Evolutionary conservation across 257 asterid species (phyloP).

Genomic region (Vinca minor): DNA sequence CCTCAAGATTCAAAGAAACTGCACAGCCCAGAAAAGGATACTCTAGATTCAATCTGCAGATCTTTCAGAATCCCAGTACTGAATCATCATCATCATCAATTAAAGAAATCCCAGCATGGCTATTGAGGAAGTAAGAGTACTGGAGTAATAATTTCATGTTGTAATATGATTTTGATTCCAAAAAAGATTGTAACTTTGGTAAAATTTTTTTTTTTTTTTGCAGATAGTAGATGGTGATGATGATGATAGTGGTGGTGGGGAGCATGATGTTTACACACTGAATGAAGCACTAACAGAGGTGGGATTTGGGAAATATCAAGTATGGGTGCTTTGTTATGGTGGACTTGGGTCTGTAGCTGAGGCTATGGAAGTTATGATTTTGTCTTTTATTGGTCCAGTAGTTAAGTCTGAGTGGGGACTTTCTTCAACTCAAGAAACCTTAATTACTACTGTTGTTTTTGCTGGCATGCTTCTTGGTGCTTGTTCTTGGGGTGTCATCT

Average conservation of each 20-base stretch:
- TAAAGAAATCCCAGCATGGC: not conserved
- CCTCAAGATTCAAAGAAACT: no score
- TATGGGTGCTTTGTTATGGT: slow-evolving; percentile 48
- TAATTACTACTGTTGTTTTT: slow-evolving; percentile 61
- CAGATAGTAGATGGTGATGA: slow-evolving; percentile 25
- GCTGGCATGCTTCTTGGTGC: slow-evolving; percentile 84
- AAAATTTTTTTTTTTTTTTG: no score
- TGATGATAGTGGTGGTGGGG: no score
- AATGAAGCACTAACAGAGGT: slow-evolving; percentile 62
- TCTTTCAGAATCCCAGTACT: not conserved
- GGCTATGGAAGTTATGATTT: slow-evolving; percentile 76
- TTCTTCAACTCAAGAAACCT: slow-evolving; percentile 54
- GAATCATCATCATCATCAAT: not conserved
- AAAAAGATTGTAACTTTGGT: no score
- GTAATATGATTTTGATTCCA: not conserved
- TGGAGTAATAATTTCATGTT: not conserved
- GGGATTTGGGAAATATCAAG: slow-evolving; percentile 73
- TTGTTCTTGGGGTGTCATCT: slow-evolving; percentile 54
- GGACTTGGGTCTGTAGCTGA: slow-evolving; percentile 73
- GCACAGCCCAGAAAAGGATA: not conserved
- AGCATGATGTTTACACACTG: slow-evolving; percentile 34
- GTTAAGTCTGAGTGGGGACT: slow-evolving; percentile 62
- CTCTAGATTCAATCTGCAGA: not conserved
- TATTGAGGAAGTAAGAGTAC: not conserved
- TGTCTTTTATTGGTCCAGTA: slow-evolving; percentile 66